These are phyloP conservation scores for Aegilops longissima DNA, from an alignment of 176 grass and related monocot genomes.

Conservation along the genomic window DNA sequence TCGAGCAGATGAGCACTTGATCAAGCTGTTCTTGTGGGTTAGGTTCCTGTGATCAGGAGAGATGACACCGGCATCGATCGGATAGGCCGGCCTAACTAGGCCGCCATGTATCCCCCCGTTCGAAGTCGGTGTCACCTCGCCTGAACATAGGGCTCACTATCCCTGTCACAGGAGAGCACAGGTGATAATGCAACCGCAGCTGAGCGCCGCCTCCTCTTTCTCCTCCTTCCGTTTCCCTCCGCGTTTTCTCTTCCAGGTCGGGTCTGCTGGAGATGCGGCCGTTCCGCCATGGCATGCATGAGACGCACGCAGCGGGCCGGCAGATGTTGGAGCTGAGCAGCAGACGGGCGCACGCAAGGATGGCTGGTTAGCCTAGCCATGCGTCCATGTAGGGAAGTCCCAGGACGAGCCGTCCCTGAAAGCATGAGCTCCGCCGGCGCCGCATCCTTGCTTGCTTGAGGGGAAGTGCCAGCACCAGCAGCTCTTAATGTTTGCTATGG, in stretches of 20 bases:
- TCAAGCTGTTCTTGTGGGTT: not conserved
- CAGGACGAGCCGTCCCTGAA: not conserved
- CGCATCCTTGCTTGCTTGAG: not conserved
- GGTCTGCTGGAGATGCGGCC: no score
- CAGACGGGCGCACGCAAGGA: not conserved
- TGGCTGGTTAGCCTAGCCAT: not conserved
- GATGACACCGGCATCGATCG: conserved; percentile 49
- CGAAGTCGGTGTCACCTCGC: conserved; percentile 42
- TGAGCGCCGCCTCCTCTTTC: not conserved
- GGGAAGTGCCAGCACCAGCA: not conserved
- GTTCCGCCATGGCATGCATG: not conserved
- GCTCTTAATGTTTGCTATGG: not conserved
- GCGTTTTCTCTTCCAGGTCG: not conserved
- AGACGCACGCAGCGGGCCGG: not conserved
- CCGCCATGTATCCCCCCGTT: not conserved
- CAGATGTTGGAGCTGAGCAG: not conserved
- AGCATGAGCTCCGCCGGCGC: not conserved
- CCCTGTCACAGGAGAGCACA: not conserved
- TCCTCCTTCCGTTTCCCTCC: not conserved
- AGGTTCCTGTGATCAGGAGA: conserved; percentile 56
- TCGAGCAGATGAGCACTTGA: not conserved
- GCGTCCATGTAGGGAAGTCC: not conserved
- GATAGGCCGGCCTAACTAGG: no score
- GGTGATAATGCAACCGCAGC: not conserved
- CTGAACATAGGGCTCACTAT: conserved; percentile 40